Percentiles rank a stretch among this genome's conserved stretches.
Conservation (phyloP, 2,329 filamentous ascomycete genomes). For the Apiospora hydei region DNA sequence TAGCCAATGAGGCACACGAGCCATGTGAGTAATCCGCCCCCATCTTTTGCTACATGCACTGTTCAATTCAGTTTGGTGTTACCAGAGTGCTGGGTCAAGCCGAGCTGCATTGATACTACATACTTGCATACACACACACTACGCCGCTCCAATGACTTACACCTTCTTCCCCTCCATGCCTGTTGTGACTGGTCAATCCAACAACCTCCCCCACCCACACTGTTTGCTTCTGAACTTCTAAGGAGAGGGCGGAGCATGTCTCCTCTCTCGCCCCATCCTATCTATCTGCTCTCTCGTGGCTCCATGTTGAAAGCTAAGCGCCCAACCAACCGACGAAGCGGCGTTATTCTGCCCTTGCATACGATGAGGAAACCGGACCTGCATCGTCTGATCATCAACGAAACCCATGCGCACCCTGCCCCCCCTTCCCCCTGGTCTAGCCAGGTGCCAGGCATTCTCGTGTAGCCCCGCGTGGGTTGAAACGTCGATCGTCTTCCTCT, state of each 20-base stretch:
- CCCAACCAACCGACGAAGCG: background rate
- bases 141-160: background rate
- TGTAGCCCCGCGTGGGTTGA: conserved; percentile 14
- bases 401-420: background rate
- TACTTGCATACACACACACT: background rate
- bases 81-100: conserved; percentile 8
- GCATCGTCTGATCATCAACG: conserved; percentile 21
- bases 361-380: conserved; percentile 9
- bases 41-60: background rate
- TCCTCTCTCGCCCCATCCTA: background rate
- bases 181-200: conserved; percentile 4
- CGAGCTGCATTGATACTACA: background rate
- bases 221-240: conserved; percentile 1
- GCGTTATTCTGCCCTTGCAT: conserved; percentile 1
- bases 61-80: background rate
- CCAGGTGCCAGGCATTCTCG: conserved; percentile 4
- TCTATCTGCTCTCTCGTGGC: too few relatives aligned
- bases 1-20: background rate
- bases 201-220: background rate
- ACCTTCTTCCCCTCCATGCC: conserved; percentile 6
- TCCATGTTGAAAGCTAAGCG: background rate
- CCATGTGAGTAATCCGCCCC: background rate
- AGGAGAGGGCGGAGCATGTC: background rate
- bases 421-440: background rate
- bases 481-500: background rate